phyloP scores from a whole-genome alignment of 352 stramenopile species.

The Phytophthora brassicae region DNA sequence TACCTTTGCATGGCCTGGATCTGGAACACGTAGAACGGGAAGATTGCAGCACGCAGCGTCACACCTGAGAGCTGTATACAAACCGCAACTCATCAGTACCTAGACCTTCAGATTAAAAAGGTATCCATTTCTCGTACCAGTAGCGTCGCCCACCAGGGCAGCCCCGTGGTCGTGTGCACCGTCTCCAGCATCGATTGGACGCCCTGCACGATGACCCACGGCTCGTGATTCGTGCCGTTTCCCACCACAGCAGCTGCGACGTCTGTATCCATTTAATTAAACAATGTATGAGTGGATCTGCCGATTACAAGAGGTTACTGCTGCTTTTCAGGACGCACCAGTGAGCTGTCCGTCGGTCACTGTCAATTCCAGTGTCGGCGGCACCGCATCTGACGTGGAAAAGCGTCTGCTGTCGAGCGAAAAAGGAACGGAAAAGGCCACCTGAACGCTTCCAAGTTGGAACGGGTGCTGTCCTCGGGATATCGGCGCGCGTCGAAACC shows the following conservation, averaged over 20 bases:
- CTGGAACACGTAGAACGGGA: slow-evolving; percentile 75
- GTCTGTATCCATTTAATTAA: slow-evolving; percentile 27
- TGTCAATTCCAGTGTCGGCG: slow-evolving; percentile 31
- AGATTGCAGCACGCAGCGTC: slow-evolving; percentile 62
- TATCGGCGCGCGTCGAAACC: neutral
- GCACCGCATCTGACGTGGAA: slow-evolving; percentile 28
- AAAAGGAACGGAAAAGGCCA: slow-evolving; percentile 14
- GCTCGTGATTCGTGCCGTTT: slow-evolving; percentile 29
- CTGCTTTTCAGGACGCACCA: slow-evolving; percentile 19
- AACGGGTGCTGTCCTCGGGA: neutral
- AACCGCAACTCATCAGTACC: slow-evolving; percentile 7
- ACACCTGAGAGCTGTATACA: slow-evolving; percentile 52
- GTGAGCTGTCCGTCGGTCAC: slow-evolving; percentile 41
- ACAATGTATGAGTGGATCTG: neutral
- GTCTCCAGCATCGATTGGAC: slow-evolving; percentile 62
- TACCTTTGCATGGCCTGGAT: slow-evolving; percentile 68
- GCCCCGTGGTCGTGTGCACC: slow-evolving; percentile 61
- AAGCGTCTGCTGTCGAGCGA: slow-evolving; percentile 34
- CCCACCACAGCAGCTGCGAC: slow-evolving; percentile 28
- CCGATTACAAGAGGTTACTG: neutral
- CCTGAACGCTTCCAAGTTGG: neutral
- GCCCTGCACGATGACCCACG: slow-evolving; percentile 53
- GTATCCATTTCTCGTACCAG: slow-evolving; percentile 27
- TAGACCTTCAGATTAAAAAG: neutral
- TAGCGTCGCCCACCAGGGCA: slow-evolving; percentile 81